Conservation (phyloP, 1,284 basidiomycete species). For the Apiotrichum montevideense region DNA sequence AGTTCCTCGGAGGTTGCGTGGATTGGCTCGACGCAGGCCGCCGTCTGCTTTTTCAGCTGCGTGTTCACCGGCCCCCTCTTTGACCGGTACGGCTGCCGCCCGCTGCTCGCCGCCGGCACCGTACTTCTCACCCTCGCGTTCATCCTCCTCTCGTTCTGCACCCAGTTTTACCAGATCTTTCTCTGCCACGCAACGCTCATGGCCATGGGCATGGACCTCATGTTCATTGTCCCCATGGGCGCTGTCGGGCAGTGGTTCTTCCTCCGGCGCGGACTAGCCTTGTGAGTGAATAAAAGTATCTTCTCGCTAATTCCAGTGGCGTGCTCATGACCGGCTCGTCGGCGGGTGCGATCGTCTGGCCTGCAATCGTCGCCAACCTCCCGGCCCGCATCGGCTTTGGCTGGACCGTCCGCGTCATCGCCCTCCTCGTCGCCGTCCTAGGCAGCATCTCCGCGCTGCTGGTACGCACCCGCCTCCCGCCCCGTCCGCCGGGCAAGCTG, state of each 20-base stretch:
- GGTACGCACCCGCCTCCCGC: slow-evolving; percentile 33
- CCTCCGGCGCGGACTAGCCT: slow-evolving; percentile 33
- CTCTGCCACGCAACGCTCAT: slow-evolving; percentile 32
- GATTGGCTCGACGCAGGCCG: slow-evolving; percentile 34
- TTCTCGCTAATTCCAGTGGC: not conserved
- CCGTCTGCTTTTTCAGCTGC: slow-evolving; percentile 29
- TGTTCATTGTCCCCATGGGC: slow-evolving; percentile 38
- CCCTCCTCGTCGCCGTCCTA: slow-evolving; percentile 24
- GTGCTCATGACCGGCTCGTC: slow-evolving; percentile 28
- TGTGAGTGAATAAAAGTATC: slow-evolving; percentile 12
- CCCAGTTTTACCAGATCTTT: slow-evolving; percentile 33
- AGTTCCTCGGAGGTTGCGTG: slow-evolving; percentile 30
- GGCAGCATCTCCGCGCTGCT: slow-evolving; percentile 25
- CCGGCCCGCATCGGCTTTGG: slow-evolving; percentile 34
- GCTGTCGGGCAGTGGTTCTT: slow-evolving; percentile 40
- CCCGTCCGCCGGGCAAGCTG: slow-evolving; percentile 28
- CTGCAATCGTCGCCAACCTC: slow-evolving; percentile 34
- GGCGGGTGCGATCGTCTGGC: slow-evolving; percentile 37
- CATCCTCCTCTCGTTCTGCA: slow-evolving; percentile 27
- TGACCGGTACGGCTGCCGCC: slow-evolving; percentile 33
- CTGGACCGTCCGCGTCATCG: slow-evolving; percentile 38
- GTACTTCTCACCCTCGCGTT: slow-evolving; percentile 24
- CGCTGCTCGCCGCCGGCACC: slow-evolving; percentile 27
- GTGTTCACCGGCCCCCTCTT: slow-evolving; percentile 35
- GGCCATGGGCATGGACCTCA: slow-evolving; percentile 32